These are phyloP conservation scores for Chlamydomonas eustigma DNA, from an alignment of 139 green algal genomes.

Conservation along the genomic window DNA sequence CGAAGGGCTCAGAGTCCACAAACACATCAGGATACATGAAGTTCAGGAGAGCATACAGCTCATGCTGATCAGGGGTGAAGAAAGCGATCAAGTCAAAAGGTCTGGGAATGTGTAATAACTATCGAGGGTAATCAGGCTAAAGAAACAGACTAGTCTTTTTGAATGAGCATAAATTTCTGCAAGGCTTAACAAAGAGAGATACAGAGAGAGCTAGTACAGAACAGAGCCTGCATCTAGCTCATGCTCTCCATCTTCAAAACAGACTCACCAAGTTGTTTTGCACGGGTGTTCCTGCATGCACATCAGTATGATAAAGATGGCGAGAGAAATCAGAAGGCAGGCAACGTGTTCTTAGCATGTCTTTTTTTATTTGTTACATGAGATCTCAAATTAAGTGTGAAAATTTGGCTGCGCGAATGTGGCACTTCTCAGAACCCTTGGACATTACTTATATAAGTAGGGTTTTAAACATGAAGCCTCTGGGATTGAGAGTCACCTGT, in stretches of 20 bases:
- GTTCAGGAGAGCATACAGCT: slow-evolving; percentile 69
- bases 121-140: background rate
- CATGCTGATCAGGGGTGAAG: slow-evolving; percentile 26
- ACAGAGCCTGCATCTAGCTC: background rate
- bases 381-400: no score
- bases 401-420: no score
- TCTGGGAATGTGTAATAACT: background rate
- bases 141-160: background rate
- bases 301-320: background rate
- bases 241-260: background rate
- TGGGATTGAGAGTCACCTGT: slow-evolving; percentile 18
- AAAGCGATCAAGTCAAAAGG: background rate
- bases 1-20: slow-evolving; percentile 50
- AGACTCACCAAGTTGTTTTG: slow-evolving; percentile 65
- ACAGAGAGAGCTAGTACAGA: background rate
- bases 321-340: background rate
- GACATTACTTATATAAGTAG: background rate
- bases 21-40: slow-evolving; percentile 57
- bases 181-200: background rate
- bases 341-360: background rate
- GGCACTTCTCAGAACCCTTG: background rate
- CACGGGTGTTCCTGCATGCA: slow-evolving; percentile 47
- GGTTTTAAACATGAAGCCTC: background rate
- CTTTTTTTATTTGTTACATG: no score
- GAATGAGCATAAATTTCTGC: background rate